Evolutionary conservation across 1,284 basidiomycete species (phyloP).

Genomic region (Termitomyces sp.): DNA sequence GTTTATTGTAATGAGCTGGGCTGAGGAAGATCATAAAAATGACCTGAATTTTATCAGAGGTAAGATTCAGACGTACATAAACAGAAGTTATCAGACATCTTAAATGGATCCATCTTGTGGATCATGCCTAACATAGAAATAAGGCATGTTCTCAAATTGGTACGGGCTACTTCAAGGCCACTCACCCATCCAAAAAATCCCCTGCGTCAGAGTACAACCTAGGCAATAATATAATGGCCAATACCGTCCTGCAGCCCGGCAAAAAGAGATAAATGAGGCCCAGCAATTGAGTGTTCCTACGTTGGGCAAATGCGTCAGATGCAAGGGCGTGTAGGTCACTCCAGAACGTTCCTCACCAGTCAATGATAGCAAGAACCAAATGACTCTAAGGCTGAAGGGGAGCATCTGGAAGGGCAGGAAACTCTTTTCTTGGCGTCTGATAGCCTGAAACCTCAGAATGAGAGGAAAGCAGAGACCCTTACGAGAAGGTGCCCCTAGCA

Average conservation of each 20-base stretch:
- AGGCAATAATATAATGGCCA: conserved; percentile 42
- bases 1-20: conserved; percentile 43
- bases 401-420: conserved; percentile 23
- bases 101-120: conserved; percentile 54
- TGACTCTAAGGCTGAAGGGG: conserved; percentile 34
- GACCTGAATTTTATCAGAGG: not conserved
- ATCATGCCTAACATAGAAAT: conserved; percentile 42
- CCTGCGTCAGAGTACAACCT: conserved; percentile 44
- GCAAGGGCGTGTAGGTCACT: no score
- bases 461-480: not conserved
- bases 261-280: conserved; percentile 40
- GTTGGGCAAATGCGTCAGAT: not conserved
- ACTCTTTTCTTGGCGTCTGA: not conserved
- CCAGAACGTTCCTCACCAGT: conserved; percentile 24
- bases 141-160: not conserved
- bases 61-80: conserved; percentile 32
- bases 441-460: conserved; percentile 1
- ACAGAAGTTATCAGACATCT: conserved; percentile 56
- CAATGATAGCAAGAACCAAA: conserved; percentile 37
- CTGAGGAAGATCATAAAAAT: conserved; percentile 22
- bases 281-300: conserved; percentile 46
- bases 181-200: conserved; percentile 39
- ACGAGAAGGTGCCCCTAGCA: not conserved
- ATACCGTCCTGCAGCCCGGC: conserved; percentile 30
- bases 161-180: no score